Base-by-base conservation (phyloP, 345 rosid genomes). In the Salix dunnii region DNA sequence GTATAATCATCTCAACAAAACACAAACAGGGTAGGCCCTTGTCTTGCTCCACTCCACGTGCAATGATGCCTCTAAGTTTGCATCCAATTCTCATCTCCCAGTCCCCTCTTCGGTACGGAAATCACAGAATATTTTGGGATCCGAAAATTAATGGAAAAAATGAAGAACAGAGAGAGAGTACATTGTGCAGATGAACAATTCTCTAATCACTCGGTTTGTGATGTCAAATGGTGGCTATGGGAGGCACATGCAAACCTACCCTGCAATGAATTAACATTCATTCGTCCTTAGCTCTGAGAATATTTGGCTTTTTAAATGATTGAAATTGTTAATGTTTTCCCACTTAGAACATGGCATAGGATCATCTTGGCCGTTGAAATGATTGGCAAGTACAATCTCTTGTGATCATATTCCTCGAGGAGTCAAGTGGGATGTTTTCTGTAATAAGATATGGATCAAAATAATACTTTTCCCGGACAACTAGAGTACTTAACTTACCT, bases 11-110 rank as follows among this genome's bases (percentile, higher is more conserved):
- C 20, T 36, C 12, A 68, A 40, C 49, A 31, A 72, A 49, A 69
- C 55, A 36, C 4, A 27, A 48, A 70, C 71, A 77, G 60, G 49
- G 76, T 76, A 68, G 81, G 79, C 36, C 60, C 74, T 76, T 55
- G 49, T 8, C 42, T 27, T 17, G 10, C 66, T 72, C 74, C 70
- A 36, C 36, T 38, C 83, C 86, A 83, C 79, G 86, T 74, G 86
- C 81, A 83, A 77, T 77, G 80, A 77, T 80, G 83, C 81, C 63
- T 74, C 70, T 40, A 23, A 43, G 18, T 43, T 43, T 1, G 49
- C 49, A 43, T 43, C 49, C 4, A 43, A 43, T 43, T 43, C 17
- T 14, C 49, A 43, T 13, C 3, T 2, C 49, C 2, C 48, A 12
- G 14, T 43, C 48, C 48, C 48, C 49, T 9, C 62, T 14, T 40